A percentile compares a stretch with the other conserved stretches of the same genome.
These are phyloP conservation scores for Aspergillus ochraceoroseus DNA, from an alignment of 2,329 filamentous ascomycete species.

Conservation along the genomic window DNA sequence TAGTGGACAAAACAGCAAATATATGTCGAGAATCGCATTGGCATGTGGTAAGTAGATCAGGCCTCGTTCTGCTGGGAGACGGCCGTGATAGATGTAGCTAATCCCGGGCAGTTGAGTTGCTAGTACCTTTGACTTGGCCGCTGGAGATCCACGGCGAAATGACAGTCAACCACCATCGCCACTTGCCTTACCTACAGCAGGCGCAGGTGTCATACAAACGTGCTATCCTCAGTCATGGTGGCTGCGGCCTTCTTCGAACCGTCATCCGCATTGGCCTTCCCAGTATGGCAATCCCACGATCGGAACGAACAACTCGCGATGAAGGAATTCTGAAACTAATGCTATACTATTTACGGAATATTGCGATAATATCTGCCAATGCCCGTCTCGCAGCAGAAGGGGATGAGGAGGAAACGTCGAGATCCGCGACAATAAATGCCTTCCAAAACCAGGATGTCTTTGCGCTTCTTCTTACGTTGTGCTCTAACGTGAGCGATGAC, in stretches of 20 bases:
- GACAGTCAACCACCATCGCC: slow-evolving; percentile 88
- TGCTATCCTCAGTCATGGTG: slow-evolving; percentile 77
- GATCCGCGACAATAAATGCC: slow-evolving; percentile 80
- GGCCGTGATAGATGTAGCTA: slow-evolving; percentile 22
- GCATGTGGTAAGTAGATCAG: slow-evolving; percentile 57
- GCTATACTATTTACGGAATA: slow-evolving; percentile 82
- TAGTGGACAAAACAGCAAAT: slow-evolving; percentile 64
- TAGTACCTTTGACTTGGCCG: slow-evolving; percentile 93
- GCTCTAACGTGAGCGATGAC: slow-evolving; percentile 89
- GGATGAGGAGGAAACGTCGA: slow-evolving; percentile 84
- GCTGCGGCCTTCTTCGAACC: slow-evolving; percentile 70
- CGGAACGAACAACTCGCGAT: slow-evolving; percentile 72
- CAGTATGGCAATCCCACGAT: slow-evolving; percentile 71
- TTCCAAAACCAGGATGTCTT: slow-evolving; percentile 91
- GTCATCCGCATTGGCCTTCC: slow-evolving; percentile 77
- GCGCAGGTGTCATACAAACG: slow-evolving; percentile 88
- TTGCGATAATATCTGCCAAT: slow-evolving; percentile 75
- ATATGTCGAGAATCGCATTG: slow-evolving; percentile 73
- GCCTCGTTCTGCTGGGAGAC: not conserved
- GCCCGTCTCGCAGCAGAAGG: slow-evolving; percentile 69
- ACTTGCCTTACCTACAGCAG: slow-evolving; percentile 82
- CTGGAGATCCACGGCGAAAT: slow-evolving; percentile 75
- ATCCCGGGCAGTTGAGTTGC: slow-evolving; percentile 61
- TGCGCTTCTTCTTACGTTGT: slow-evolving; percentile 74
- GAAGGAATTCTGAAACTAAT: slow-evolving; percentile 89